Conservation (phyloP, 768 basidiomycete genomes). For the Suillus luteus region DNA sequence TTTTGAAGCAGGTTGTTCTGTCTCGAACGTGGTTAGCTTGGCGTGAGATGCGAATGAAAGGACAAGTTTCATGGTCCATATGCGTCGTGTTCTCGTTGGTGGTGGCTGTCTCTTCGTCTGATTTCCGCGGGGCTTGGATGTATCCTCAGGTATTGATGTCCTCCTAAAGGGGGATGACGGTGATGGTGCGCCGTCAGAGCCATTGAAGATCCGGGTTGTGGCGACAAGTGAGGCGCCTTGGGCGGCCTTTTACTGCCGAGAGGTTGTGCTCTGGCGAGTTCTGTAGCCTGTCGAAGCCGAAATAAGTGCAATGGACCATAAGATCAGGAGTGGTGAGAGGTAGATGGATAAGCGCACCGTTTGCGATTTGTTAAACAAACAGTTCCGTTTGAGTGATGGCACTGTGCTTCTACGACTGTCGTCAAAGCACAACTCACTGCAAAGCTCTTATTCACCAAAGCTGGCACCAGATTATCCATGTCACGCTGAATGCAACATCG, state of each 20-base stretch:
- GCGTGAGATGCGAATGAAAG: neutral
- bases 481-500: neutral
- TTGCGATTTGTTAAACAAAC: conserved; percentile 47
- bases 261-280: conserved; percentile 56
- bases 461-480: neutral
- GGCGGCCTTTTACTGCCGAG: conserved; percentile 49
- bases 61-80: conserved; percentile 69
- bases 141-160: conserved; percentile 58
- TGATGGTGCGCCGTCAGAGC: conserved; percentile 36
- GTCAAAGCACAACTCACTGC: neutral
- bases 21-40: conserved; percentile 4
- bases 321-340: neutral
- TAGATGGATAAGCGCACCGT: conserved; percentile 50
- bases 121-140: conserved; percentile 55
- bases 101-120: conserved; percentile 44
- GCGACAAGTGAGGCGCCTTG: conserved; percentile 43
- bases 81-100: conserved; percentile 15
- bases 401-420: neutral
- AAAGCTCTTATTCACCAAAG: neutral
- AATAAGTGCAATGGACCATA: neutral
- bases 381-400: neutral
- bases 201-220: conserved; percentile 61
- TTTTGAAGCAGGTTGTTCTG: conserved; percentile 88
- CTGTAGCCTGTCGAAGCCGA: conserved; percentile 50
- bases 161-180: conserved; percentile 33